phyloP scores from a whole-genome alignment of 2,329 filamentous ascomycete genomes.

The Berkeleyomyces rouxiae region DNA sequence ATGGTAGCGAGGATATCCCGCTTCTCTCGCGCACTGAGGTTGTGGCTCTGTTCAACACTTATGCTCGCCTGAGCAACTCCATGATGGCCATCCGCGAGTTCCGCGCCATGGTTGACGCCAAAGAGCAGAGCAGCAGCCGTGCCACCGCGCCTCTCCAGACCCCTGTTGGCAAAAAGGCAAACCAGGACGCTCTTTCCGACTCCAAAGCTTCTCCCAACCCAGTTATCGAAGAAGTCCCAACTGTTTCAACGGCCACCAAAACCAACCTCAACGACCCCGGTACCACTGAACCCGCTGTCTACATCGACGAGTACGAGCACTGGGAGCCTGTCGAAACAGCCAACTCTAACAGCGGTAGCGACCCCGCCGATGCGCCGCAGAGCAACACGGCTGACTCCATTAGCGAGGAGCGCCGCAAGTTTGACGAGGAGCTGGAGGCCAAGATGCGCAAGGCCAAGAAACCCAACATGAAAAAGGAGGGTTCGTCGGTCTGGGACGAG shows the following conservation, averaged over 20 bases:
- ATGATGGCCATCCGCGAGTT: conserved; percentile 62
- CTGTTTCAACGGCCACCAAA: background rate
- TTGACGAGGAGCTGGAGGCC: conserved; percentile 21
- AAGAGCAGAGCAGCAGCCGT: conserved; percentile 18
- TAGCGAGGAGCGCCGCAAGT: conserved; percentile 1
- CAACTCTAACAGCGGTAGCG: background rate
- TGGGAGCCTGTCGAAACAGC: conserved; percentile 7
- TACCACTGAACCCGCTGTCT: background rate
- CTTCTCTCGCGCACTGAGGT: conserved; percentile 75
- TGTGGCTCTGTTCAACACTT: conserved; percentile 86
- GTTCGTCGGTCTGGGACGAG: conserved; percentile 16
- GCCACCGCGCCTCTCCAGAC: background rate
- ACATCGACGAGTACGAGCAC: conserved; percentile 7
- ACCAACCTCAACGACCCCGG: background rate
- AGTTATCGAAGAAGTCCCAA: background rate
- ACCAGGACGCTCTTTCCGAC: background rate
- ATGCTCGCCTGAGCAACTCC: conserved; percentile 71
- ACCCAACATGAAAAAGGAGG: conserved; percentile 27
- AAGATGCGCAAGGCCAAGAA: conserved; percentile 19
- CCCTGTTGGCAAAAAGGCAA: background rate
- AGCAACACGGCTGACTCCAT: conserved; percentile 6
- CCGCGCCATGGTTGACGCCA: conserved; percentile 31
- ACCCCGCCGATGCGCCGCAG: conserved; percentile 18
- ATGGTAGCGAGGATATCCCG: conserved; percentile 46
- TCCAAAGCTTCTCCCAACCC: background rate